phyloP scores from a whole-genome alignment of 306 rosid species.

The Argentina anserina region DNA sequence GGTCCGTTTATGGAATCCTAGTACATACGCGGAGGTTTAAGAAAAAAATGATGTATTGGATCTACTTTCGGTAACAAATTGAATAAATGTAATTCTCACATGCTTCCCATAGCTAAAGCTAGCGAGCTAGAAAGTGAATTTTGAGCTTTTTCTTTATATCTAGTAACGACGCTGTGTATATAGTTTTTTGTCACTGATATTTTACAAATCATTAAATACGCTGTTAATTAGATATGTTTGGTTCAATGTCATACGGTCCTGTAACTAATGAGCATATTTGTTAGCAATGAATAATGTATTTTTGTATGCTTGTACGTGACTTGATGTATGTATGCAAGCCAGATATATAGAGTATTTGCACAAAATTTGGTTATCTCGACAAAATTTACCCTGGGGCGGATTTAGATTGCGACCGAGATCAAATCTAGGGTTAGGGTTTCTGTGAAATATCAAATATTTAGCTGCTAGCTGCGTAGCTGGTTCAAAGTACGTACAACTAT shows the following conservation, averaged over 20 bases:
- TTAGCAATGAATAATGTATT: no score
- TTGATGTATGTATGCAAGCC: no score
- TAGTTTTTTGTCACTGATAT: neutral
- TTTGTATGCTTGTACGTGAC: no score
- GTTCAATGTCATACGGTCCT: no score
- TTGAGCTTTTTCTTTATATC: neutral
- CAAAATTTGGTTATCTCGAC: no score
- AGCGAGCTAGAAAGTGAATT: conserved; percentile 12
- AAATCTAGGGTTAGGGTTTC: conserved; percentile 26
- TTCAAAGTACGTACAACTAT: neutral
- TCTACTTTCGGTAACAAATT: conserved; percentile 34
- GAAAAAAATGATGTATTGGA: conserved; percentile 11
- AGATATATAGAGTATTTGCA: no score
- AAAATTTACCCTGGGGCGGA: neutral
- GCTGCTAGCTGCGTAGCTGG: neutral
- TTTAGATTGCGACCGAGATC: neutral
- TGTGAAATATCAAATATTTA: neutral
- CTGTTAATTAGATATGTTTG: no score
- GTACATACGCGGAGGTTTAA: conserved; percentile 22
- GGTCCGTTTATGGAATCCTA: conserved; percentile 7
- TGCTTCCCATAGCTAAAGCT: conserved; percentile 20
- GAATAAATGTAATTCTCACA: conserved; percentile 16
- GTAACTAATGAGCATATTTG: no score
- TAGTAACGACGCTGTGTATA: no score
- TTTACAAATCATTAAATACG: neutral